A percentile compares a stretch with the other conserved stretches of the same genome.
phyloP scores from a whole-genome alignment of 2,329 filamentous ascomycete species.

The Neoscytalidium dimidiatum region DNA sequence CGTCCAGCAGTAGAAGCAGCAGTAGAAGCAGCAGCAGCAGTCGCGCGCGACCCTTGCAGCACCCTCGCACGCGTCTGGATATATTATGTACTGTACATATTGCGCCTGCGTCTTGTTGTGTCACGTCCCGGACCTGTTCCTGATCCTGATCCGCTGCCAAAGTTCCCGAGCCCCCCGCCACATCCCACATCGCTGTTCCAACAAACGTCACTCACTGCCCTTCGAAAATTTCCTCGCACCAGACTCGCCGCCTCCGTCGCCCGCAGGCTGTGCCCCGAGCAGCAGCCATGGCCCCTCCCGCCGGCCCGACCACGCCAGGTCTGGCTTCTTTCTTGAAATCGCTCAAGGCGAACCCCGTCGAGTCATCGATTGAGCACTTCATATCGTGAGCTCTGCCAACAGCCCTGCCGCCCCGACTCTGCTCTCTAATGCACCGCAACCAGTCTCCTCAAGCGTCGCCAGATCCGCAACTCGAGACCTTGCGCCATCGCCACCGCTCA shows the following conservation, averaged over 20 bases:
- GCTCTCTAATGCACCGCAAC: slow-evolving; percentile 20
- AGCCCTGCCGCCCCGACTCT: slow-evolving; percentile 2
- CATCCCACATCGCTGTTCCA: not conserved
- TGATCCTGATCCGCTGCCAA: not conserved
- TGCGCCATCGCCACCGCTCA: slow-evolving; percentile 91
- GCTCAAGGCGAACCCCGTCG: slow-evolving; percentile 72
- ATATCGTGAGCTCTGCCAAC: slow-evolving; percentile 65
- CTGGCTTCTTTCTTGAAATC: slow-evolving; percentile 78
- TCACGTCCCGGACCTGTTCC: not conserved
- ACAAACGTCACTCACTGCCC: slow-evolving; percentile 11
- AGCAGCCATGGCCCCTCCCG: slow-evolving; percentile 59
- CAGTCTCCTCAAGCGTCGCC: slow-evolving; percentile 81
- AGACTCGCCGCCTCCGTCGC: not conserved
- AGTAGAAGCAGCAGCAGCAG: not conserved
- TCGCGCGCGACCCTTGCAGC: slow-evolving; percentile 7
- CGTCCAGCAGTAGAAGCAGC: not conserved
- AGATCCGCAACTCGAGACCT: slow-evolving; percentile 83
- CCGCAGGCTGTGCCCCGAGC: not conserved
- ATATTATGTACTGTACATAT: too few species aligned
- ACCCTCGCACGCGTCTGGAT: not conserved
- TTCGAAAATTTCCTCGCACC: not conserved
- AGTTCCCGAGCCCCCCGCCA: slow-evolving; percentile 10
- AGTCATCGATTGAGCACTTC: slow-evolving; percentile 80
- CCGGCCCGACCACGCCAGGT: slow-evolving; percentile 66
- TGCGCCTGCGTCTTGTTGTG: slow-evolving; percentile 4